Percentiles rank a stretch among this genome's conserved stretches.
These are phyloP conservation scores for Tricharina praecox DNA, from an alignment of 495 filamentous ascomycete genomes.

Conservation along the genomic window DNA sequence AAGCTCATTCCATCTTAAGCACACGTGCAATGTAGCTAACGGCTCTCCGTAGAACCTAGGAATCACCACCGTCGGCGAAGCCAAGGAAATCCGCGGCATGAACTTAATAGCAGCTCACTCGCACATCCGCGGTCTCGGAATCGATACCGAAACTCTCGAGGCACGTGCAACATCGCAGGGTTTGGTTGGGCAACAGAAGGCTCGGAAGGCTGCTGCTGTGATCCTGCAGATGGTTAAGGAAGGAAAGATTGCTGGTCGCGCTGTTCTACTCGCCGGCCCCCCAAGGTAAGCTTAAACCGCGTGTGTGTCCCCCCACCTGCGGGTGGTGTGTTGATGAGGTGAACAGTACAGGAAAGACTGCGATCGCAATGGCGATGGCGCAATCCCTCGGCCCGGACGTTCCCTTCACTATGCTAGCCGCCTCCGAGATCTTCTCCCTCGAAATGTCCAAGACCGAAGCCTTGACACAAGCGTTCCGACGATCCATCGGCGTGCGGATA, in stretches of 20 bases:
- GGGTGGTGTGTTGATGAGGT: neutral
- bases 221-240: slow-evolving; percentile 86
- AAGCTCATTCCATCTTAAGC: no score
- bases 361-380: slow-evolving; percentile 79
- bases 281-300: slow-evolving; percentile 5
- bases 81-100: slow-evolving; percentile 76
- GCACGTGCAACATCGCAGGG: slow-evolving; percentile 43
- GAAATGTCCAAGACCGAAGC: slow-evolving; percentile 99
- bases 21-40: no score
- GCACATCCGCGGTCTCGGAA: slow-evolving; percentile 85
- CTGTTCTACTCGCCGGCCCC: slow-evolving; percentile 69
- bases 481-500: slow-evolving; percentile 77
- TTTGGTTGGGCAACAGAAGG: slow-evolving; percentile 76
- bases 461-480: slow-evolving; percentile 93
- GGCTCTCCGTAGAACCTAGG: slow-evolving; percentile 14
- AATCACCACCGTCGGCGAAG: slow-evolving; percentile 93
- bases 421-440: slow-evolving; percentile 88
- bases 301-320: neutral
- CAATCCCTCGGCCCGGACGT: slow-evolving; percentile 95
- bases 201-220: slow-evolving; percentile 86
- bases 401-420: slow-evolving; percentile 91
- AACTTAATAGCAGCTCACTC: slow-evolving; percentile 91
- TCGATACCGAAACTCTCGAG: slow-evolving; percentile 64
- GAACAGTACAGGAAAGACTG: slow-evolving; percentile 88
- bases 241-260: slow-evolving; percentile 93